Evolutionary conservation across 805 yeast species (phyloP).

Genomic region (Metschnikowia anglica): DNA sequence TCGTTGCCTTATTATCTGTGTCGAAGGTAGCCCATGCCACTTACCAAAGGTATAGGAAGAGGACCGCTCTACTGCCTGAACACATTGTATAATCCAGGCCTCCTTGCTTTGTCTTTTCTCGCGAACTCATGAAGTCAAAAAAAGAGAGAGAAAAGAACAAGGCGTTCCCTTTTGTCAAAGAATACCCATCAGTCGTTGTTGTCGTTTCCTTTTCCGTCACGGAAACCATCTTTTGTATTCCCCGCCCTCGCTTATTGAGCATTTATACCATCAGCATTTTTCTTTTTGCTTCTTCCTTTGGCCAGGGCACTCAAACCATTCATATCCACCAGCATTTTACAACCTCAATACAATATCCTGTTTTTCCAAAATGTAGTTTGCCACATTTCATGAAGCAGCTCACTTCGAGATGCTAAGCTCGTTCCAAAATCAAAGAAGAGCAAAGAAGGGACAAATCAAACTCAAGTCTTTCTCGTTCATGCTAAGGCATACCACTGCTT

Average conservation of each 20-base stretch:
- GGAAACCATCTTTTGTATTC: neutral
- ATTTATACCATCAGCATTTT: neutral
- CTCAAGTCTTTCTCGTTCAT: no score
- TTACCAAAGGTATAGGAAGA: neutral
- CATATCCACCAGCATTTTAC: neutral
- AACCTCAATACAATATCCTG: no score
- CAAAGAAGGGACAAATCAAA: no score
- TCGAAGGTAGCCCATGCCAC: slow-evolving; percentile 1
- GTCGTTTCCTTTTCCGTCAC: no score
- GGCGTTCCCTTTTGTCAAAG: no score
- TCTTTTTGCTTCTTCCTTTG: neutral
- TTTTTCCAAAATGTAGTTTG: no score
- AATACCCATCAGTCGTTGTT: no score
- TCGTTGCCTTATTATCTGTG: slow-evolving; percentile 1
- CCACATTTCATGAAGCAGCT: no score
- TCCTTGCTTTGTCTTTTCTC: neutral
- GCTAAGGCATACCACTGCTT: neutral
- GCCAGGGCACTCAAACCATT: no score
- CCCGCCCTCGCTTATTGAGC: neutral
- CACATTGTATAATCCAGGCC: slow-evolving; percentile 1
- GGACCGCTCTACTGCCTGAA: slow-evolving; percentile 1
- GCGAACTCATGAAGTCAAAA: neutral
- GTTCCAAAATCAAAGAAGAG: no score
- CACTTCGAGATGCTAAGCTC: no score
- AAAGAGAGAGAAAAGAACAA: no score